Percentiles rank a stretch among this genome's conserved stretches.
These are phyloP conservation scores for Dryas octopetala DNA, from an alignment of 306 rosid species.

Conservation along the genomic window DNA sequence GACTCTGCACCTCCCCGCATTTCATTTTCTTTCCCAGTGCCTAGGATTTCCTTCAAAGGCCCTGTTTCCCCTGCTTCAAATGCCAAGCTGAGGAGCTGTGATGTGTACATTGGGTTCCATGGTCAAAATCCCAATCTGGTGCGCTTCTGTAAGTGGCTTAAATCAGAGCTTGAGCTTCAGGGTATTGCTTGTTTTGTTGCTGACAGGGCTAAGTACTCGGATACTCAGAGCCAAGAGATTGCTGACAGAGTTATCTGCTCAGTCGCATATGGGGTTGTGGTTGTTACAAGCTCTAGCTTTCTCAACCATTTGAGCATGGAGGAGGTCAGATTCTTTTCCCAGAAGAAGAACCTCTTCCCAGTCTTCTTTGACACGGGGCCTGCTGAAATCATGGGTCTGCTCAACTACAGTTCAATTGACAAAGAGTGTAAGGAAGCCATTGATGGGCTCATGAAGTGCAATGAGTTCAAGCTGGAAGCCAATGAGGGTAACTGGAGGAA, in stretches of 20 bases:
- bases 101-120: conserved; percentile 80
- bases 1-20: conserved; percentile 60
- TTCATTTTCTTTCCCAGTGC: conserved; percentile 83
- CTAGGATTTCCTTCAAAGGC: conserved; percentile 66
- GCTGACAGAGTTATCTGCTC: conserved; percentile 80
- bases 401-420: conserved; percentile 49
- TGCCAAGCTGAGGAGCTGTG: conserved; percentile 68
- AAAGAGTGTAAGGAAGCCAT: conserved; percentile 67
- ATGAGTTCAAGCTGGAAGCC: conserved; percentile 65
- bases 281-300: conserved; percentile 60
- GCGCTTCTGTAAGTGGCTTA: conserved; percentile 83
- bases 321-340: conserved; percentile 79
- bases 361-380: conserved; percentile 62
- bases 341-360: conserved; percentile 83
- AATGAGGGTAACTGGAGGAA: conserved; percentile 70
- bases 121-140: conserved; percentile 61
- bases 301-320: conserved; percentile 62
- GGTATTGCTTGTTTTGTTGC: conserved; percentile 88
- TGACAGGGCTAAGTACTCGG: conserved; percentile 73
- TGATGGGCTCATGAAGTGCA: conserved; percentile 58
- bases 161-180: conserved; percentile 85
- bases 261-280: conserved; percentile 68
- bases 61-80: conserved; percentile 60
- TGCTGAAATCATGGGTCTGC: conserved; percentile 51
- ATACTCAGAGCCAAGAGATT: conserved; percentile 75